Percentiles rank a stretch among this genome's conserved stretches.
Conservation (phyloP, 208 protist genomes). For the Crithidia fasciculata region DNA sequence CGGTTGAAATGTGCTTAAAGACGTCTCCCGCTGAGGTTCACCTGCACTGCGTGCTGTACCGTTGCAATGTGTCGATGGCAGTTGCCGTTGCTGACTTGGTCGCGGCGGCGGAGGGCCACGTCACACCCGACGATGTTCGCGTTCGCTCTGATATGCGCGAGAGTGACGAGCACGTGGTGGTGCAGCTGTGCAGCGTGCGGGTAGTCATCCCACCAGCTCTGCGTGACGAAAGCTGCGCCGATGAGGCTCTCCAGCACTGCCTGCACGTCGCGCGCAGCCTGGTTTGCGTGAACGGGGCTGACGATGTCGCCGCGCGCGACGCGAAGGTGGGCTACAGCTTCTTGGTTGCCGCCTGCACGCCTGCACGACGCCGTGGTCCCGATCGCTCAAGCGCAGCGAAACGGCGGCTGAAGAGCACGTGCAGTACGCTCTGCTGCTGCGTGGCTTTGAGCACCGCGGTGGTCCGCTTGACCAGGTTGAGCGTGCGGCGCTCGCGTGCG, state of each 20-base stretch:
- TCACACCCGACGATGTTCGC: conserved; percentile 8
- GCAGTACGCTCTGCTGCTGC: conserved; percentile 77
- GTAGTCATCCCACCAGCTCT: conserved; percentile 22
- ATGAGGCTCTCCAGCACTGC: conserved; percentile 35
- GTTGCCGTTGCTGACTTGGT: conserved; percentile 38
- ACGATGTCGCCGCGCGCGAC: neutral
- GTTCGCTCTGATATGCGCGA: conserved; percentile 17
- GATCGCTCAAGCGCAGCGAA: neutral
- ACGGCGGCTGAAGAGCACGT: conserved; percentile 19
- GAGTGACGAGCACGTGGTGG: conserved; percentile 46
- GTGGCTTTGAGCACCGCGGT: conserved; percentile 50
- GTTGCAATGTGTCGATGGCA: conserved; percentile 43
- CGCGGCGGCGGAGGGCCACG: conserved; percentile 37
- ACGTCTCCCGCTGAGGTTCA: conserved; percentile 18
- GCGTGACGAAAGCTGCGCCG: neutral
- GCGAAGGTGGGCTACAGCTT: conserved; percentile 30
- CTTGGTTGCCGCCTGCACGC: conserved; percentile 23
- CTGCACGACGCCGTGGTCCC: conserved; percentile 2
- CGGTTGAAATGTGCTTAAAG: conserved; percentile 20
- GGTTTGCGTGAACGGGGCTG: conserved; percentile 25
- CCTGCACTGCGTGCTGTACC: conserved; percentile 78
- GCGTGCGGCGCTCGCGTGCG: conserved; percentile 23
- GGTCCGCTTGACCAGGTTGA: conserved; percentile 40
- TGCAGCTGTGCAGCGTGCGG: conserved; percentile 59
- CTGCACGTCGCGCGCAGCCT: conserved; percentile 33